A percentile compares a stretch with the other conserved stretches of the same genome.
Evolutionary conservation across 2,329 filamentous ascomycete species (phyloP).

Genomic region (Trichophyton rubrum): DNA sequence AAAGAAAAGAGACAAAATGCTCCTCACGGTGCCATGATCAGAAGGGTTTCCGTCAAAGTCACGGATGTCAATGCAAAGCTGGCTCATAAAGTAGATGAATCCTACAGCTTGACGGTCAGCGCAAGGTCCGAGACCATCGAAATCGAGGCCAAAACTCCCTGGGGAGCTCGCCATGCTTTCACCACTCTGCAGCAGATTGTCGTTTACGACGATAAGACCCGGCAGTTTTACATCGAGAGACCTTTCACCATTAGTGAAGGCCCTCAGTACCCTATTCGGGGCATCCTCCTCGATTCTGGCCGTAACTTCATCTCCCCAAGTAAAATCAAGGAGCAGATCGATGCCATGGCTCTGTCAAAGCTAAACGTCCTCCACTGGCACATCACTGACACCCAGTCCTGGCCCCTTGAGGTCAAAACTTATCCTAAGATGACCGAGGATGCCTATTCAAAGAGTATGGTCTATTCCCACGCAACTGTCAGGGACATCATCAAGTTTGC

Average conservation of each 20-base stretch:
- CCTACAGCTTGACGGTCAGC: constrained; percentile 39
- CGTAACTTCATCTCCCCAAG: constrained; percentile 42
- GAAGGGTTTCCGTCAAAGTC: constrained; percentile 36
- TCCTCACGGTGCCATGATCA: constrained; percentile 21
- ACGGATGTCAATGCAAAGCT: constrained; percentile 36
- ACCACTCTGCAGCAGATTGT: constrained; percentile 46
- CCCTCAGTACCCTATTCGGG: constrained; percentile 43
- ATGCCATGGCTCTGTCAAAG: constrained; percentile 45
- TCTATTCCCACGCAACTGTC: constrained; percentile 35
- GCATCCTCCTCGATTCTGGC: constrained; percentile 44
- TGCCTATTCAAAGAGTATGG: constrained; percentile 40
- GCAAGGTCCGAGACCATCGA: constrained; percentile 30
- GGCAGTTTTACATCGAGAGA: constrained; percentile 39
- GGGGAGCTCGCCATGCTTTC: constrained; percentile 44
- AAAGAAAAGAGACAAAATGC: constrained; percentile 20
- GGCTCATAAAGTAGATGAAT: constrained; percentile 46
- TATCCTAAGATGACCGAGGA: constrained; percentile 44
- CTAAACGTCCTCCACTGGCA: constrained; percentile 49
- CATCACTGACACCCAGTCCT: constrained; percentile 44
- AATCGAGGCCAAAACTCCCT: constrained; percentile 40
- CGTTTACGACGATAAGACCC: constrained; percentile 32
- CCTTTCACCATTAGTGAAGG: constrained; percentile 40
- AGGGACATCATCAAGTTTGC: constrained; percentile 38
- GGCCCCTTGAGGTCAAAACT: constrained; percentile 39
- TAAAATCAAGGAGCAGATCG: constrained; percentile 44